Conservation (phyloP, 805 yeast genomes). For the Candida palmyrensis region DNA sequence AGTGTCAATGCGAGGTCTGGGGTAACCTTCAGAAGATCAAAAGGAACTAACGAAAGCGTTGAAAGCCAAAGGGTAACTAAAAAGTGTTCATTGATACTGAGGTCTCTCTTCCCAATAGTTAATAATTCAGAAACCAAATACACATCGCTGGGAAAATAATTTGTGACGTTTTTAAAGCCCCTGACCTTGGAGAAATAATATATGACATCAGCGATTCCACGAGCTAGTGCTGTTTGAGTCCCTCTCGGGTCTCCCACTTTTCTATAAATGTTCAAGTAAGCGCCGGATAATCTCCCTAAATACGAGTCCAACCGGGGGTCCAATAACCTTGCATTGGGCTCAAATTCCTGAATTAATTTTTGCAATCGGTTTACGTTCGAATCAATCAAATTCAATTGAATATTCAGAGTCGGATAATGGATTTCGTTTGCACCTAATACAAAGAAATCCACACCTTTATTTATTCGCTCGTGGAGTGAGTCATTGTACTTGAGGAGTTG, state of each 20-base stretch:
- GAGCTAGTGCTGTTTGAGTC: constrained; percentile 8
- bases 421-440: background rate
- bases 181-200: constrained; percentile 64
- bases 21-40: constrained; percentile 44
- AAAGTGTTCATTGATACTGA: constrained; percentile 21
- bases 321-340: constrained; percentile 47
- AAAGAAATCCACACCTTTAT: background rate
- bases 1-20: constrained; percentile 27
- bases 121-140: constrained; percentile 33
- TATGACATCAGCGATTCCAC: constrained; percentile 30
- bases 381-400: background rate
- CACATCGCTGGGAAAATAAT: constrained; percentile 58
- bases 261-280: constrained; percentile 5
- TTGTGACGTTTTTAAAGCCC: constrained; percentile 56
- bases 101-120: no score
- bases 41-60: constrained; percentile 69
- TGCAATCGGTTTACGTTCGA: constrained; percentile 12
- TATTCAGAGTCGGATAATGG: no score
- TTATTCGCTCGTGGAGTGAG: background rate
- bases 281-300: constrained; percentile 19
- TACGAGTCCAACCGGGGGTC: constrained; percentile 36
- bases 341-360: constrained; percentile 42
- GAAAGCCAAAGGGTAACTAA: constrained; percentile 67
- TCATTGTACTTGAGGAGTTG: background rate
- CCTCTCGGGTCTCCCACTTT: constrained; percentile 1